phyloP scores from a whole-genome alignment of 352 stramenopile genomes.

The Globisporangium middletonii region DNA sequence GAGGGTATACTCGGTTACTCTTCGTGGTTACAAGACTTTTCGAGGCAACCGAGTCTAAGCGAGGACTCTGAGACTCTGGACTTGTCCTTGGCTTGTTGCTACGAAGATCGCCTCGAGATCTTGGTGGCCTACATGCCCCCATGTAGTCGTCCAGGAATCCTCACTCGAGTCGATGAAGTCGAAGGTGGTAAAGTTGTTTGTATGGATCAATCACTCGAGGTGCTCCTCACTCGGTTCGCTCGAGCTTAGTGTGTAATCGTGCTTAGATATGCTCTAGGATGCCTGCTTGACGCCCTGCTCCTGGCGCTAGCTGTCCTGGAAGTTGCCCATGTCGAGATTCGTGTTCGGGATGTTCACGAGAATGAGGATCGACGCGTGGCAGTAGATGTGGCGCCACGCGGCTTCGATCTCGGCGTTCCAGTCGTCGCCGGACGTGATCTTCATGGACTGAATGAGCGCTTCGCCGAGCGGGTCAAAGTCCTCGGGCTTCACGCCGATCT shows the following conservation, averaged over 20 bases:
- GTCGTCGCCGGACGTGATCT: constrained; percentile 31
- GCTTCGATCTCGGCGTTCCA: constrained; percentile 45
- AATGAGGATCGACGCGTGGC: constrained; percentile 51
- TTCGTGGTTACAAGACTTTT: too few relatives aligned
- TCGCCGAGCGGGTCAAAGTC: constrained; percentile 60
- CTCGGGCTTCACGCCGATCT: constrained; percentile 58
- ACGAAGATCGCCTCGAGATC: not conserved
- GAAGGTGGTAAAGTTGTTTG: too few relatives aligned
- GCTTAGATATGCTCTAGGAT: too few relatives aligned
- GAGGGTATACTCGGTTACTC: too few relatives aligned
- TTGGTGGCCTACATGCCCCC: not conserved
- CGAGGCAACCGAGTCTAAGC: too few relatives aligned
- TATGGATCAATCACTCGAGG: too few relatives aligned
- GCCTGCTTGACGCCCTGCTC: too few relatives aligned
- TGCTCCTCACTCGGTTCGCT: too few relatives aligned
- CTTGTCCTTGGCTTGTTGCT: not conserved
- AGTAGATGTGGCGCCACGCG: constrained; percentile 56
- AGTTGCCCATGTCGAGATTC: constrained; percentile 37
- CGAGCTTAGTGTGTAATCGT: too few relatives aligned
- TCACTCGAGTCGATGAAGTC: too few relatives aligned
- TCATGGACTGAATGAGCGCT: constrained; percentile 57
- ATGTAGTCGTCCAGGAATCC: not conserved
- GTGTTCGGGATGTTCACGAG: constrained; percentile 58
- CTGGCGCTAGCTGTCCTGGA: constrained; percentile 4
- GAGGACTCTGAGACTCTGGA: not conserved